Evolutionary conservation across 2,329 filamentous ascomycete genomes (phyloP), one percentile per base, ranked within the genome.

Genomic region (Paraphaeosphaeria sporulosa): DNA sequence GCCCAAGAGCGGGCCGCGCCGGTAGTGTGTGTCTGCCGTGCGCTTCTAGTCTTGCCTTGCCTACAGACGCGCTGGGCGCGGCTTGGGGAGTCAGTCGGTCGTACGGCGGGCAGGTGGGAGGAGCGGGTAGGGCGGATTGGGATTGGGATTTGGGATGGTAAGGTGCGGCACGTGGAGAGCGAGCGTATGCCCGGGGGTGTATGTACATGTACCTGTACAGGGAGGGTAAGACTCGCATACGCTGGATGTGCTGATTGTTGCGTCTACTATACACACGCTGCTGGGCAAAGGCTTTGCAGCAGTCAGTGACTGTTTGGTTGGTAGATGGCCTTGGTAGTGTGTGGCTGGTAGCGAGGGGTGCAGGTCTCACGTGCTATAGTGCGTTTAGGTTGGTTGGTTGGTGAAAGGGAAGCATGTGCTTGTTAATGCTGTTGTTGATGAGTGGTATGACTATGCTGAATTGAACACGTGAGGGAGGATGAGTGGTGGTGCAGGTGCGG

Each of bases 1-100:
- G 64, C 58, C 64, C 62, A 62, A 64, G 12, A 54, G 62, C 62
- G 68, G 68, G 63, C 66, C 68, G 66, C 64, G 21, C 68, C 66
- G 65, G 56, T 64, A 58, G 59, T 49, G 46, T 30, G 19, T 49
- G 30, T 27, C 19, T n/a, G 30, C 30, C 8, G 7, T 32, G 7
- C 30, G 7, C 30, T 32, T 32, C 30, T 8, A 12, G 30, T n/a
- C 46, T 36, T 46, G n/a, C n/a, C n/a, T n/a, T n/a, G n/a, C n/a
- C n/a, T n/a, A 42, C 54, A 19, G 59, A 47, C 46, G 23, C 40
- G 42, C 30, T 42, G 42, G 42, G n/a, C 42, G 42, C 42, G 42
- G n/a, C 9, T 38, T 38, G 48, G 38, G 4, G 3, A 54, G 32
- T 6, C 36, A 30, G 44, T 34, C 21, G 57, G 49, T 50, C 40